Evolutionary conservation across 2,329 filamentous ascomycete genomes (phyloP).

Genomic region (Colletotrichum australisinense): DNA sequence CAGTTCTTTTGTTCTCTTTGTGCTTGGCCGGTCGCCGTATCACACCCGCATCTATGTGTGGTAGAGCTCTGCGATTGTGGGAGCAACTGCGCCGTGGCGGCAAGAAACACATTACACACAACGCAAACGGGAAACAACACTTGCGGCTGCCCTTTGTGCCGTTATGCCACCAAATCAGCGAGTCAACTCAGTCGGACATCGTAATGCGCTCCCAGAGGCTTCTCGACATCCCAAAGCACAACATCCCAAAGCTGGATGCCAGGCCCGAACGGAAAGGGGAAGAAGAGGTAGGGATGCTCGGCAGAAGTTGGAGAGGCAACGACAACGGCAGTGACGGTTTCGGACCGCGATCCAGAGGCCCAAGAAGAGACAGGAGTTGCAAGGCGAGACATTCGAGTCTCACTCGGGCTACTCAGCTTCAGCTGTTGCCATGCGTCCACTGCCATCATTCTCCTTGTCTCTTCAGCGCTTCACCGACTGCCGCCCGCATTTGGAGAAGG

Average conservation of each 20-base stretch:
- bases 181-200: neutral
- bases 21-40: neutral
- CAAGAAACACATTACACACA: slow-evolving; percentile 9
- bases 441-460: slow-evolving; percentile 13
- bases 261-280: neutral
- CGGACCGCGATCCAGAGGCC: slow-evolving; percentile 14
- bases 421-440: slow-evolving; percentile 8
- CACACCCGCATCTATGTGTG: neutral
- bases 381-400: slow-evolving; percentile 31
- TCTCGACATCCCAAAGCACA: neutral
- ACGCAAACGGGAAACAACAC: neutral
- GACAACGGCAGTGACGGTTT: slow-evolving; percentile 13
- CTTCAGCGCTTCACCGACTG: slow-evolving; percentile 20
- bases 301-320: slow-evolving; percentile 18
- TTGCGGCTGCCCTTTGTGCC: neutral
- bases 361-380: slow-evolving; percentile 22
- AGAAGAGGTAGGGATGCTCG: slow-evolving; percentile 11
- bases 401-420: slow-evolving; percentile 22
- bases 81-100: slow-evolving; percentile 4
- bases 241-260: neutral
- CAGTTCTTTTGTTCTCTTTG: slow-evolving; percentile 4
- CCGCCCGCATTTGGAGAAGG: slow-evolving; percentile 32
- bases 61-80: slow-evolving; percentile 4
- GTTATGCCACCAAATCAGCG: neutral
- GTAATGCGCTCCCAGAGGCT: slow-evolving; percentile 23